Evolutionary conservation across 805 yeast species (phyloP).

Genomic region (Saccharomycopsis microspora): DNA sequence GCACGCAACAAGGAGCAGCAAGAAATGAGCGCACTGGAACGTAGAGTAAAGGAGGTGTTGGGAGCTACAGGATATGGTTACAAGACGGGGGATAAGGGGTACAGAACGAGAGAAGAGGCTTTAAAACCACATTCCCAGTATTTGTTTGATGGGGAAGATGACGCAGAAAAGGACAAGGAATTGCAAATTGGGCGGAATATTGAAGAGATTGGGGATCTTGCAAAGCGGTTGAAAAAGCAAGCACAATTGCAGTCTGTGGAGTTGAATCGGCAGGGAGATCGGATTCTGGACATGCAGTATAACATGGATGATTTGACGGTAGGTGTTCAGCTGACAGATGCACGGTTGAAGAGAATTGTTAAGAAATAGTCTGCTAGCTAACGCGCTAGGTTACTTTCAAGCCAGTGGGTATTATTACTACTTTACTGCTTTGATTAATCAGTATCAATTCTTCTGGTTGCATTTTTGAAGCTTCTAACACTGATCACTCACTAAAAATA

Average conservation of each 20-base stretch:
- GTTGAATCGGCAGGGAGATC: constrained; percentile 63
- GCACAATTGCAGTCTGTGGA: constrained; percentile 71
- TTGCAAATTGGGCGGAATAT: constrained; percentile 75
- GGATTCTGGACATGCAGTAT: constrained; percentile 68
- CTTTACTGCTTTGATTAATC: no score
- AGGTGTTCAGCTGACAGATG: constrained; percentile 56
- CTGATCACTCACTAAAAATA: no score
- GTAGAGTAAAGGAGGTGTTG: constrained; percentile 54
- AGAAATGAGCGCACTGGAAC: constrained; percentile 52
- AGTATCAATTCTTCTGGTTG: no score
- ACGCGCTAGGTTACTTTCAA: background rate
- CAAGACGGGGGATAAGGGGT: constrained; percentile 22
- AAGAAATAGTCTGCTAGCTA: constrained; percentile 1
- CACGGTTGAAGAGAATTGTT: constrained; percentile 6
- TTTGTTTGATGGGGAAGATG: constrained; percentile 72
- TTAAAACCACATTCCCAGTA: constrained; percentile 49
- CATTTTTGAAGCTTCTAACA: no score
- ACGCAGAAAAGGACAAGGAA: constrained; percentile 89
- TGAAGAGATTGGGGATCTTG: constrained; percentile 60
- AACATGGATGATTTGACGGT: constrained; percentile 79
- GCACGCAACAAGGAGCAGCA: constrained; percentile 50
- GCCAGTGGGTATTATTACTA: no score
- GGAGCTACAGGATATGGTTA: constrained; percentile 21
- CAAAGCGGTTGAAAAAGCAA: constrained; percentile 58
- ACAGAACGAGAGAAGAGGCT: constrained; percentile 26